Evolutionary conservation across 192 early-diverging fungal species (phyloP), one percentile per base, ranked within the genome.

Genomic region (Mortierella antarctica): DNA sequence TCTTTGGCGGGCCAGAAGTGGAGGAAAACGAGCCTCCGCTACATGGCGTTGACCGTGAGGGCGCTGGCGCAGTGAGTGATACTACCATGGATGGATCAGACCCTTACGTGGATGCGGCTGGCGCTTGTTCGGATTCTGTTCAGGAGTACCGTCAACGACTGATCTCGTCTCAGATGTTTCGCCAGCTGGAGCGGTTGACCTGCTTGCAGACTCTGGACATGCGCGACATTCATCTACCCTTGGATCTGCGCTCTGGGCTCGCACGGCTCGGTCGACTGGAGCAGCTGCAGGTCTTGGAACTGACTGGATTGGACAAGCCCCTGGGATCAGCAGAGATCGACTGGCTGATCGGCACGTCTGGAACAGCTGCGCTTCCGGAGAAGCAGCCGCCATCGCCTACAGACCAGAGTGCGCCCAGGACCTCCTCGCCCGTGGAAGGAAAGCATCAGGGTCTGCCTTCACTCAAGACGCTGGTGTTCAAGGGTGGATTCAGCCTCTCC

Each of bases 91-190:
- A 31, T 3, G 31, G 31, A 59, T 14, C 31, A 59, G 31, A 13
- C 57, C 45, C 41, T 21, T 48, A n/a, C 2, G 14, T 7, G 4
- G 14, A 41, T 52, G 17, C 61, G 6, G 40, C 49, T 54, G 5
- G 15, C 13, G 46, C 62, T 23, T 40, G 58, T 1, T 7, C 57
- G 12, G 18, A 13, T 2, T 56, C 73, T 17, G 15, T 62, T 13
- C 64, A 67, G 60, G 58, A 57, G 41, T 76, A 76, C 58, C 65
- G 74, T 40, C 66, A 69, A 14, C 65, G 40, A 23, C 20, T 76
- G 31, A 58, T 76, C 23, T 20, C 69, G 3, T 0, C 52, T 7
- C 74, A 69, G 44, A 6, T 76, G 2, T 76, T 69, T 40, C 59
- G 66, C 12, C 74, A 76, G 45, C 68, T 76, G 9, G 74, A 69